phyloP scores from a whole-genome alignment of 164 flowering plant species.

The Tetrastigma voinierianum region DNA sequence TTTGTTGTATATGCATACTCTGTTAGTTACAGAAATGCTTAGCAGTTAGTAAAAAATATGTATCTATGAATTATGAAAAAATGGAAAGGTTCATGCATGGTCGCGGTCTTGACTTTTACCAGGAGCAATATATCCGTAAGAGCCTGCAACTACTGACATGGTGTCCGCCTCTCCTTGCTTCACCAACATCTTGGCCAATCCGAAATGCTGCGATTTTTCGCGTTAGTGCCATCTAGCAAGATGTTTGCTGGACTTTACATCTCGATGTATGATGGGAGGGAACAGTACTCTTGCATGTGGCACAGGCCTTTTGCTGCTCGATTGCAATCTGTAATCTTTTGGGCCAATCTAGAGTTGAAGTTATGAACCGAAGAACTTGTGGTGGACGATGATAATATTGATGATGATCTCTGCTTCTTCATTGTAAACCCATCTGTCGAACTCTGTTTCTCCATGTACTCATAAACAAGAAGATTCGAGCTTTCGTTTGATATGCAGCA shows the following conservation, averaged over 20 bases:
- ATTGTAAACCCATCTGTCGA: conserved; percentile 75
- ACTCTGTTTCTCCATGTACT: conserved; percentile 79
- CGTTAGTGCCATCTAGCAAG: conserved; percentile 68
- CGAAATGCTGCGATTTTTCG: conserved; percentile 88
- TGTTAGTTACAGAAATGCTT: conserved; percentile 22
- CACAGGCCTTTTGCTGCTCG: too few species aligned
- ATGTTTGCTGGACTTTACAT: conserved; percentile 90
- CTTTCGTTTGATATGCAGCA: conserved; percentile 72
- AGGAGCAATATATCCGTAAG: conserved; percentile 92
- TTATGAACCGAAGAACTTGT: too few species aligned
- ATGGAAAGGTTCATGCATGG: not conserved
- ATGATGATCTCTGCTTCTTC: conserved; percentile 26
- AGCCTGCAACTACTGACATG: conserved; percentile 74
- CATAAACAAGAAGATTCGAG: conserved; percentile 82
- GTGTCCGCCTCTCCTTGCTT: conserved; percentile 54
- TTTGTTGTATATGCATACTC: conserved; percentile 68
- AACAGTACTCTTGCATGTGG: conserved; percentile 87
- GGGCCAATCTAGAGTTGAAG: too few species aligned
- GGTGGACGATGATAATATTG: too few species aligned
- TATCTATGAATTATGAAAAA: not conserved
- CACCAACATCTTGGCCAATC: conserved; percentile 63
- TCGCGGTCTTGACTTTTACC: conserved; percentile 33
- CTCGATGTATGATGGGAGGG: conserved; percentile 73
- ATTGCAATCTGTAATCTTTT: too few species aligned
- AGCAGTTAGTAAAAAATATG: not conserved